Evolutionary conservation across 306 rosid species (phyloP), one percentile per base, ranked within the genome.

Genomic region (Prunus padus): DNA sequence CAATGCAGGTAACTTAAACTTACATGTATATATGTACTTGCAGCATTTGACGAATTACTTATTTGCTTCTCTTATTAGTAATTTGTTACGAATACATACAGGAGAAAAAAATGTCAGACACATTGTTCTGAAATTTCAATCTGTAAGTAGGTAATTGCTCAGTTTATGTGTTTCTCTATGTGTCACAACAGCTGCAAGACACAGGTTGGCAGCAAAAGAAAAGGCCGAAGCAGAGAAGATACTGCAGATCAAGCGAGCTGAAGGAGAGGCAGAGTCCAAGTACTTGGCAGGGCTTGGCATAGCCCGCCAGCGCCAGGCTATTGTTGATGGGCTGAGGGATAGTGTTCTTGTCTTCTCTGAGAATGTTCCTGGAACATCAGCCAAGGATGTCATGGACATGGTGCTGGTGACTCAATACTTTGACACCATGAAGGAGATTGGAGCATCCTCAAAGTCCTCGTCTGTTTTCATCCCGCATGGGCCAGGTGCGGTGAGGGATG

Each of bases 311-410:
- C 90, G 91, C 20, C 96, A 88, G 79, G 96, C 96, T 20, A 87
- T 91, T n/a, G 92, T 91, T 55, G 94, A 91, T 4, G 94, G 97
- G 30, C 67, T 91, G 67, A 83, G 89, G 67, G 92, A 87, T 84
- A 83, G 94, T 2, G 94, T 89, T 46, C 91, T 90, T 37, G 84
- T 88, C 4, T 88, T 90, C 87, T 85, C 93, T 0, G 85, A 83
- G 70, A 83, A 82, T 13, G 96, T 90, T 30, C 91, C 94, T 0
- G 92, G 94, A 20, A 89, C 97, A 67, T 20, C 87, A 0, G 86
- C 92, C 18, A 89, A 78, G 52, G 92, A 91, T 84, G 85, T 91
- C 73, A 82, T 91, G 95, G 95, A 89, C 80, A 89, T 91, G 92
- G 94, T 91, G 40, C 79, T 89, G 56, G 92, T 85, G 71, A 87